Evolutionary conservation across 305 asterid genomes (phyloP).

Genomic region (Rubia tinctorum): DNA sequence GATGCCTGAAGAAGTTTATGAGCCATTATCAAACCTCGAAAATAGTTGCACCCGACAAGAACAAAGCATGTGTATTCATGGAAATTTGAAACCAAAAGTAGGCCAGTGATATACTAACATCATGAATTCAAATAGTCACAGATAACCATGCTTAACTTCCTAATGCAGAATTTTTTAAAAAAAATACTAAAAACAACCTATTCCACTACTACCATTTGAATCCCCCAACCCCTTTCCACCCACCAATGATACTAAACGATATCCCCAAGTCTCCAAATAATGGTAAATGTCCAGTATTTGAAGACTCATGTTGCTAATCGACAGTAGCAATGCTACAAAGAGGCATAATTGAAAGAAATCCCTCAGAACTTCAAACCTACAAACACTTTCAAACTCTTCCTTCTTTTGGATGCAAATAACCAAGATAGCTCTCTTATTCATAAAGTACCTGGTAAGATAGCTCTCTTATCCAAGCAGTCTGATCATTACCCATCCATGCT

Average conservation of each 20-base stretch:
- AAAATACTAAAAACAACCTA: not conserved
- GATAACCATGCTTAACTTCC: not conserved
- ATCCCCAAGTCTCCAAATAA: not conserved
- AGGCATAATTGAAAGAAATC: not conserved
- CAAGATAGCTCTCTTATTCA: no score
- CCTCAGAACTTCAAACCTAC: not conserved
- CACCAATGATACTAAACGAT: not conserved
- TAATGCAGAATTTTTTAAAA: not conserved
- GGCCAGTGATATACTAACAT: not conserved
- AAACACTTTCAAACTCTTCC: not conserved
- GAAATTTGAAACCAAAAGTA: not conserved
- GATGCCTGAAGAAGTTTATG: constrained; percentile 65
- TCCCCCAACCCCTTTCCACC: not conserved
- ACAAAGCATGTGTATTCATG: not conserved
- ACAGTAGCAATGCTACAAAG: constrained; percentile 1
- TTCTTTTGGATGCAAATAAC: constrained; percentile 2
- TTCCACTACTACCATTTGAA: not conserved
- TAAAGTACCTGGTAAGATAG: constrained; percentile 84
- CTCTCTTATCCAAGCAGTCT: constrained; percentile 75
- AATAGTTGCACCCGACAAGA: constrained; percentile 13
- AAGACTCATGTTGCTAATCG: not conserved
- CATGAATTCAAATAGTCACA: not conserved
- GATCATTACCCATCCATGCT: constrained; percentile 92
- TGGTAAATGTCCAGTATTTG: not conserved
- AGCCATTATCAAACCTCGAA: constrained; percentile 27